Conservation (phyloP, 495 filamentous ascomycete species). For the Articulospora tetracladia region DNA sequence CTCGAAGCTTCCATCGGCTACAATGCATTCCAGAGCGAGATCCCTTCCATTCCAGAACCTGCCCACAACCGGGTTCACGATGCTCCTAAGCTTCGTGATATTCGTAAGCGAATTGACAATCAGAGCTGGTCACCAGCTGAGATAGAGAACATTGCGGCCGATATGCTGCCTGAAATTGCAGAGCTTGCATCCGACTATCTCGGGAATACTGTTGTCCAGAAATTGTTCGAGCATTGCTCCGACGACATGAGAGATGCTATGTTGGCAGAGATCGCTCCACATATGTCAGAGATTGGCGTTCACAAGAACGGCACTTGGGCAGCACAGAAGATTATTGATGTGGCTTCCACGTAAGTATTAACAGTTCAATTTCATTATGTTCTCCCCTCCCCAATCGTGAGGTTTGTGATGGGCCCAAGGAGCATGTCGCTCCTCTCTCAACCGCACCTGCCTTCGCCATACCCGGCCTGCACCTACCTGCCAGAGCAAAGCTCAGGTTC, state of each 20-base stretch:
- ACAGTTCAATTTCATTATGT: neutral
- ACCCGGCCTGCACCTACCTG: neutral
- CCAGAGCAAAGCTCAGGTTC: neutral
- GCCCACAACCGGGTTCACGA: slow-evolving; percentile 90
- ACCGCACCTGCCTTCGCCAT: neutral
- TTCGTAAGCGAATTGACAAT: slow-evolving; percentile 96
- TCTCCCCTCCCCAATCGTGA: neutral
- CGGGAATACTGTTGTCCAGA: slow-evolving; percentile 98
- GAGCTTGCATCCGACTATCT: slow-evolving; percentile 94
- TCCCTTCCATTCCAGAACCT: slow-evolving; percentile 84
- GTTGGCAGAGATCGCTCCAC: slow-evolving; percentile 81
- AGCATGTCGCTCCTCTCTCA: neutral
- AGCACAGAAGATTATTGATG: slow-evolving; percentile 98
- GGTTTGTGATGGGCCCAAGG: neutral
- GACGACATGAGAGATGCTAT: slow-evolving; percentile 87
- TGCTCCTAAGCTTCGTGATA: slow-evolving; percentile 91
- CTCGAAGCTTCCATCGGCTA: slow-evolving; percentile 75
- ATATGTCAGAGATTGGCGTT: slow-evolving; percentile 92
- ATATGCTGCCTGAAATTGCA: slow-evolving; percentile 94
- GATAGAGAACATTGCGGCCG: slow-evolving; percentile 85
- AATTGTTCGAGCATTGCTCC: slow-evolving; percentile 93
- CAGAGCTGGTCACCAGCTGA: slow-evolving; percentile 78
- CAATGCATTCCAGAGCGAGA: slow-evolving; percentile 71
- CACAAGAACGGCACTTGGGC: slow-evolving; percentile 99
- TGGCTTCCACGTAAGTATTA: slow-evolving; percentile 40